Evolutionary conservation across 345 rosid genomes (phyloP), one percentile per base, ranked within the genome.

Genomic region (Citrus australasica): DNA sequence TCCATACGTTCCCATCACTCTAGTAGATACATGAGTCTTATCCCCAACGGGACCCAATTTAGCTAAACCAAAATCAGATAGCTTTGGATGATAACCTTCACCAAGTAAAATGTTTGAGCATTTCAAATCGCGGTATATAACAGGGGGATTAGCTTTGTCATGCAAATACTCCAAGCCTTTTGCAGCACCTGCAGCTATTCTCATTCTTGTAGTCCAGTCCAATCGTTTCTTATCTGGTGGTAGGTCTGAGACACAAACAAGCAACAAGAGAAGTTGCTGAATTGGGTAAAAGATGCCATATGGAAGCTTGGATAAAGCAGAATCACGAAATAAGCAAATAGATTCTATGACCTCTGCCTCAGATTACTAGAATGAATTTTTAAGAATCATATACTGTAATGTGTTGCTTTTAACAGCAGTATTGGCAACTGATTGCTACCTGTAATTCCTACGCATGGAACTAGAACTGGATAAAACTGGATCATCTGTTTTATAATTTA

Each of bases 11-110:
- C 94, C 94, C 94, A 90, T 90, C 76, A 90, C 94, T 82, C 94
- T 86, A 1, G 94, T 91, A 19, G 94, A 89, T 56, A 91, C 91
- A 79, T 91, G 92, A 13, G 94, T 89, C 65, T 91, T 85, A 74
- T 91, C 95, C 46, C 95, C 95, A 74, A 89, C 93, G 38, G 95
- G 95, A 61, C 95, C 95, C 81, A 91, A 56, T 84, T 91, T 91
- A 22, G 95, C 95, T 79, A 91, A 87, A 59, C 95, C 95, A 74
- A 91, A 89, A 85, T 91, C 95, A 66, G 95, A 91, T 66, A 91
- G 82, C 82, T 87, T 91, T 24, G 95, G 90, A 82, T 89, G 85
- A 83, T 84, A 91, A 70, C 80, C 86, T 77, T 88, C 90, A 6
- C 84, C 88, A 10, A 91, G 94, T 71, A 91, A 87, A 79, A 89